Evolutionary conservation across 2,329 filamentous ascomycete species (phyloP).

Genomic region (Dothidotthia symphoricarpi): DNA sequence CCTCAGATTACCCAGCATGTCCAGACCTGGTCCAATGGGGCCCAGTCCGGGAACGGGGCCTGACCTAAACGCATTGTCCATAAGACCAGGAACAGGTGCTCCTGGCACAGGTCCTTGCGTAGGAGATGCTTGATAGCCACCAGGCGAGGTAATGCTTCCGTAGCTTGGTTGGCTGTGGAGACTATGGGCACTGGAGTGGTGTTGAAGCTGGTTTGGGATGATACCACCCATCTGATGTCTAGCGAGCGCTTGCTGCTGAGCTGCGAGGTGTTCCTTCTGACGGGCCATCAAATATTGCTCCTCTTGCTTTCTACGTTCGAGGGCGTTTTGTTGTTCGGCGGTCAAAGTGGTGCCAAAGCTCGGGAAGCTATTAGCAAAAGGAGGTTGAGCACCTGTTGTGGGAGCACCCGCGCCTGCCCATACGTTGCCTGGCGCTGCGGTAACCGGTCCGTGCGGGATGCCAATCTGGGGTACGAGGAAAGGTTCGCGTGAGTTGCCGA

Average conservation of each 20-base stretch:
- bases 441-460: slow-evolving; percentile 79
- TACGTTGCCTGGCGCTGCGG: slow-evolving; percentile 47
- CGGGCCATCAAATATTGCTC: slow-evolving; percentile 96
- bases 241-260: slow-evolving; percentile 74
- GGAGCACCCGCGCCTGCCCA: slow-evolving; percentile 46
- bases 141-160: slow-evolving; percentile 87
- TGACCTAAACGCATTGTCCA: slow-evolving; percentile 58
- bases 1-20: slow-evolving; percentile 50
- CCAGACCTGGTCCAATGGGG: slow-evolving; percentile 47
- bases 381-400: slow-evolving; percentile 61
- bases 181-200: slow-evolving; percentile 93
- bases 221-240: slow-evolving; percentile 60
- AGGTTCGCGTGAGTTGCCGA: slow-evolving; percentile 94
- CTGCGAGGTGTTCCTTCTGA: slow-evolving; percentile 87
- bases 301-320: slow-evolving; percentile 95
- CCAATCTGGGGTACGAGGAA: slow-evolving; percentile 98
- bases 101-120: slow-evolving; percentile 53
- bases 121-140: slow-evolving; percentile 63
- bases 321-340: slow-evolving; percentile 94
- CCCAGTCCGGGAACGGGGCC: slow-evolving; percentile 43
- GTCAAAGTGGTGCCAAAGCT: slow-evolving; percentile 96
- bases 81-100: slow-evolving; percentile 60
- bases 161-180: slow-evolving; percentile 97
- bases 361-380: slow-evolving; percentile 89
- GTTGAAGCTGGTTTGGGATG: slow-evolving; percentile 68